A percentile compares a stretch with the other conserved stretches of the same genome.
These are phyloP conservation scores for Diaporthe eres DNA, from an alignment of 2,329 filamentous ascomycete genomes.

Conservation along the genomic window DNA sequence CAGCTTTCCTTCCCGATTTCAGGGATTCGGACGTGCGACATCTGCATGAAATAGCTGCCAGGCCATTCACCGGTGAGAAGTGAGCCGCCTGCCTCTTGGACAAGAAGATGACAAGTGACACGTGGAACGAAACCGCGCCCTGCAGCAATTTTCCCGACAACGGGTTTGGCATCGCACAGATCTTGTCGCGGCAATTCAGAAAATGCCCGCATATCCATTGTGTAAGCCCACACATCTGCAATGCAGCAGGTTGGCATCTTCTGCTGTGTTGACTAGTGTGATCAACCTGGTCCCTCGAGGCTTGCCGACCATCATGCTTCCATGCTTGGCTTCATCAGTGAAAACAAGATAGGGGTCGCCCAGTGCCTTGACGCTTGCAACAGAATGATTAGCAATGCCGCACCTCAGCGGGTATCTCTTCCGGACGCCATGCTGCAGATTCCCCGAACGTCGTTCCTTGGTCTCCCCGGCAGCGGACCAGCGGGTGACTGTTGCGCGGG, in stretches of 20 bases:
- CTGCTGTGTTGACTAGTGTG: not conserved
- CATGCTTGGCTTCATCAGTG: conserved; percentile 13
- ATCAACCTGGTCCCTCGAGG: not conserved
- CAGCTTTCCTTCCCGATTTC: conserved; percentile 30
- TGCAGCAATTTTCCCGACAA: conserved; percentile 31
- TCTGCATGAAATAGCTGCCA: conserved; percentile 38
- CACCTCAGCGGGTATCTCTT: conserved; percentile 19
- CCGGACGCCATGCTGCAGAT: conserved; percentile 14
- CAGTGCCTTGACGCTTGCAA: conserved; percentile 14
- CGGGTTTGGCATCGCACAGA: conserved; percentile 36
- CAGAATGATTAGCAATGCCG: conserved; percentile 33
- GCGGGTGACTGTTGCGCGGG: conserved; percentile 14
- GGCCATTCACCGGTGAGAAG: conserved; percentile 40
- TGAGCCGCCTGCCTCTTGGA: conserved; percentile 27
- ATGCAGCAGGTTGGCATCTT: not conserved
- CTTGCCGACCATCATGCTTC: conserved; percentile 1
- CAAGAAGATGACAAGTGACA: conserved; percentile 38
- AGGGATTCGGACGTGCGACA: conserved; percentile 34
- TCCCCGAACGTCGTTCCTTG: conserved; percentile 29
- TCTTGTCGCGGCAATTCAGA: conserved; percentile 40
- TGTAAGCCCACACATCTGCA: conserved; percentile 24
- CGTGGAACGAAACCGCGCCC: conserved; percentile 28
- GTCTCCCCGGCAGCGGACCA: conserved; percentile 20
- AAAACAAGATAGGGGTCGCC: conserved; percentile 12
- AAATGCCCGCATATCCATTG: conserved; percentile 24